Conservation (phyloP, 148 eudicot species). For the Rhododendron williamsianum region DNA sequence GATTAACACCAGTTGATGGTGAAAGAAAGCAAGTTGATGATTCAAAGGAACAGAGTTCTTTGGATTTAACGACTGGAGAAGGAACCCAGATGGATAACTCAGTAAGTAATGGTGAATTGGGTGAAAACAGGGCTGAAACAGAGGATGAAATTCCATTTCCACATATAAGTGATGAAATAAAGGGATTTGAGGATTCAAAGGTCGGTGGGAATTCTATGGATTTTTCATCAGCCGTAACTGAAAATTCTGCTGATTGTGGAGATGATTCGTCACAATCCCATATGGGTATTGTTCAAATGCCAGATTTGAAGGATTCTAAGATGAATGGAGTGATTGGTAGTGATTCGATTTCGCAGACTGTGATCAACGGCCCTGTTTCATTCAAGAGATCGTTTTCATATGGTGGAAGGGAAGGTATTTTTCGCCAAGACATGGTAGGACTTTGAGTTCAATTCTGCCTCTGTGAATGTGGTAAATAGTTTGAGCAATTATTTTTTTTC, state of each 20-base stretch:
- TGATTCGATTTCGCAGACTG: conserved; percentile 7
- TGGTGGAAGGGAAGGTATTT: conserved; percentile 22
- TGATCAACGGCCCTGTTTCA: conserved; percentile 2
- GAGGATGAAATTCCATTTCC: conserved; percentile 6
- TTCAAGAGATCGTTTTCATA: conserved; percentile 25
- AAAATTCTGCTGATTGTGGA: not conserved
- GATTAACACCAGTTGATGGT: not conserved
- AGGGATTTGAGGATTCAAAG: conserved; percentile 5
- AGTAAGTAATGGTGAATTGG: conserved; percentile 24
- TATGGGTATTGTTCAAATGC: not conserved
- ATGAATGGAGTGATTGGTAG: not conserved
- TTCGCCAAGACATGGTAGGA: conserved; percentile 9
- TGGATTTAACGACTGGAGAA: conserved; percentile 14
- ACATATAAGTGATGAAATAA: not conserved
- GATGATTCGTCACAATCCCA: not conserved
- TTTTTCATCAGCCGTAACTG: not conserved
- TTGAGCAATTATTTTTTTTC: not conserved
- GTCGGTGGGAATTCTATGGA: conserved; percentile 3
- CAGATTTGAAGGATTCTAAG: not conserved
- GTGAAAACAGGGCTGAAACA: conserved; percentile 9
- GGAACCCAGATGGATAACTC: conserved; percentile 15
- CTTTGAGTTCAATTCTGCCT: conserved; percentile 19
- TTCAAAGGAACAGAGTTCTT: conserved; percentile 10
- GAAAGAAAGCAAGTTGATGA: conserved; percentile 5
- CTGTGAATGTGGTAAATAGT: conserved; percentile 6